Evolutionary conservation across 441 rosid genomes (phyloP).

Genomic region (Theobroma grandiflorum): DNA sequence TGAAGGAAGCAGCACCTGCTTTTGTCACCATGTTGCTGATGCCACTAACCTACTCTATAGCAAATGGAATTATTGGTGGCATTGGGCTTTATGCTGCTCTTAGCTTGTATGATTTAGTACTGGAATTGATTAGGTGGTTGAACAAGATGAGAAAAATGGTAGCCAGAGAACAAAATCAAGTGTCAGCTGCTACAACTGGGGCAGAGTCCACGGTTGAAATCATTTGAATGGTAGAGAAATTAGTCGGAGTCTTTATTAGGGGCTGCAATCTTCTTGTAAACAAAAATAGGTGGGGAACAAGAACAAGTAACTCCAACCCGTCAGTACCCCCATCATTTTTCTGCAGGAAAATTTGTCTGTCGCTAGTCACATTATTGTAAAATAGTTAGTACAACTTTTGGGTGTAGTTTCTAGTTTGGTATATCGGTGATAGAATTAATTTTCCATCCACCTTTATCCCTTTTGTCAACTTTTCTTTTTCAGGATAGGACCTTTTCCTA

Average conservation of each 20-base stretch:
- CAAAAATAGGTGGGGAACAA: background rate
- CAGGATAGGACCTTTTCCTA: background rate
- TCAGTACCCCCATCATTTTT: background rate
- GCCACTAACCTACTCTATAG: constrained; percentile 86
- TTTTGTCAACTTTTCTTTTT: background rate
- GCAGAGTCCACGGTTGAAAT: constrained; percentile 44
- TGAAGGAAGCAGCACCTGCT: constrained; percentile 80
- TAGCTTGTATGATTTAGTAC: constrained; percentile 53
- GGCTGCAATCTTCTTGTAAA: background rate
- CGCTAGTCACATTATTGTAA: background rate
- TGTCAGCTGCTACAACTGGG: constrained; percentile 44
- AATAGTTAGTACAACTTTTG: background rate
- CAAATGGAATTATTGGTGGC: constrained; percentile 89
- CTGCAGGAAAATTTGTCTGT: background rate
- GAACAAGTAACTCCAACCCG: background rate
- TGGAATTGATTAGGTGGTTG: constrained; percentile 41
- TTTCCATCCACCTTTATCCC: background rate
- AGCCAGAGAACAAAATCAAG: constrained; percentile 68
- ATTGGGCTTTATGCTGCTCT: constrained; percentile 70
- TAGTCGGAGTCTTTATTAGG: background rate
- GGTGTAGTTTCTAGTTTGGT: background rate
- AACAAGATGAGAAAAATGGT: constrained; percentile 56
- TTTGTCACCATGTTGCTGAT: constrained; percentile 83
- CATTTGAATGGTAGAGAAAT: constrained; percentile 32
- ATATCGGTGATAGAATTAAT: background rate